phyloP scores from a whole-genome alignment of 371 early-diverging fungal genomes.

The Chytridium lagenaria region DNA sequence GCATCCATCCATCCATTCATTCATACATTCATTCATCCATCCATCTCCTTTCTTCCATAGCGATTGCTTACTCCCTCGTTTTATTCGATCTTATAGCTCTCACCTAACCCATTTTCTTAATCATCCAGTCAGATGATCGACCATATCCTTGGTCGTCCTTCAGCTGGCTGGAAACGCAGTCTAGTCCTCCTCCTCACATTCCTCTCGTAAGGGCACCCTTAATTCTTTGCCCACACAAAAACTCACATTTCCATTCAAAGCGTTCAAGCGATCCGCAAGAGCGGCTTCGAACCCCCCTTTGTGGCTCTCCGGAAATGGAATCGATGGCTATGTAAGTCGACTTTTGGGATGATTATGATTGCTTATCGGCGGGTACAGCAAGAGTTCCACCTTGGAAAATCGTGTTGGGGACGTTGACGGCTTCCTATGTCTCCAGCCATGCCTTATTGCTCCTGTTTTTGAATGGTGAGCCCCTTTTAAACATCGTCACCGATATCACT shows the following conservation, averaged over 20 bases:
- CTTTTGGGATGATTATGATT: slow-evolving; percentile 35
- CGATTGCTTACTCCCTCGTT: too few relatives aligned
- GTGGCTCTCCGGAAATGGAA: slow-evolving; percentile 16
- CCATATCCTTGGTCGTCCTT: slow-evolving; percentile 90
- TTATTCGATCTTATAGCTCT: too few relatives aligned
- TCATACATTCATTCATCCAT: too few relatives aligned
- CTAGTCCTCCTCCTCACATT: slow-evolving; percentile 74
- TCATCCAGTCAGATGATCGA: too few relatives aligned
- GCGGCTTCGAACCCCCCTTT: slow-evolving; percentile 34
- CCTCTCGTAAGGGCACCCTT: slow-evolving; percentile 56
- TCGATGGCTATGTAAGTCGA: slow-evolving; percentile 51
- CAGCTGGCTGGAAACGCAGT: slow-evolving; percentile 83
- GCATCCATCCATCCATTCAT: too few relatives aligned
- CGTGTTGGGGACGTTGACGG: slow-evolving; percentile 70
- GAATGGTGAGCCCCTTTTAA: slow-evolving; percentile 55
- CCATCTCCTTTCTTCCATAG: too few relatives aligned
- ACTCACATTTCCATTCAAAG: not conserved
- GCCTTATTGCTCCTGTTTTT: slow-evolving; percentile 61
- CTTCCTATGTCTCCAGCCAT: slow-evolving; percentile 68
- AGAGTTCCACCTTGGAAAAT: slow-evolving; percentile 78
- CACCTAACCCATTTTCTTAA: too few relatives aligned
- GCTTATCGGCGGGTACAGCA: slow-evolving; percentile 44
- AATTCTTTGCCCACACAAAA: not conserved
- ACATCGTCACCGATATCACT: slow-evolving; percentile 1
- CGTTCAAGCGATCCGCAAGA: slow-evolving; percentile 28